Percentiles rank a stretch among this genome's conserved stretches.
Conservation (phyloP, 306 rosid genomes). For the Cucurbita maxima region DNA sequence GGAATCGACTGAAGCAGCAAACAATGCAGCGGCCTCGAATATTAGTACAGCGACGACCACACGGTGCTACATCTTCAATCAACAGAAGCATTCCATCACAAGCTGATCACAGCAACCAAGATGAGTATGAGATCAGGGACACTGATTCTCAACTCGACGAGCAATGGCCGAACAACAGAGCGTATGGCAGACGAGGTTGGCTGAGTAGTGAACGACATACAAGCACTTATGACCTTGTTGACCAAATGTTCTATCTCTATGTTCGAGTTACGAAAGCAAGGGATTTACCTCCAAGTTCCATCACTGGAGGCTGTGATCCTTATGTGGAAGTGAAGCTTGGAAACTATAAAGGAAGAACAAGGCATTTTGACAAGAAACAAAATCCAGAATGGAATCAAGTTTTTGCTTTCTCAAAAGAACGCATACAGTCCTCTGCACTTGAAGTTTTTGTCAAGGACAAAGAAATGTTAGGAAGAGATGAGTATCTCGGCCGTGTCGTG, state of each 20-base stretch:
- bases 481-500: conserved; percentile 59
- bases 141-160: conserved; percentile 72
- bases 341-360: conserved; percentile 79
- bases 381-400: conserved; percentile 97
- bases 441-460: conserved; percentile 82
- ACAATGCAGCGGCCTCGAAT: conserved; percentile 28
- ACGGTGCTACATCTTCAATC: conserved; percentile 33
- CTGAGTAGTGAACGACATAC: conserved; percentile 50
- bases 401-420: conserved; percentile 79
- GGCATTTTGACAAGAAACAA: conserved; percentile 50
- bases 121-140: conserved; percentile 46
- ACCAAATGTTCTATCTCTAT: conserved; percentile 71
- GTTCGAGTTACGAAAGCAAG: conserved; percentile 69
- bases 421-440: conserved; percentile 59
- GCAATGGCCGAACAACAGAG: conserved; percentile 58
- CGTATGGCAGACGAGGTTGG: conserved; percentile 57
- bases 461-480: conserved; percentile 85
- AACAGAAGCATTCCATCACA: conserved; percentile 12
- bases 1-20: conserved; percentile 24
- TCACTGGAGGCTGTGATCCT: conserved; percentile 72
- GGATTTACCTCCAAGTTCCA: conserved; percentile 51
- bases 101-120: conserved; percentile 25
- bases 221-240: conserved; percentile 77
- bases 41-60: conserved; percentile 36
- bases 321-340: conserved; percentile 85